These are phyloP conservation scores for Fusarium sterilihyphosum DNA, from an alignment of 2,329 filamentous ascomycete genomes.

Conservation along the genomic window DNA sequence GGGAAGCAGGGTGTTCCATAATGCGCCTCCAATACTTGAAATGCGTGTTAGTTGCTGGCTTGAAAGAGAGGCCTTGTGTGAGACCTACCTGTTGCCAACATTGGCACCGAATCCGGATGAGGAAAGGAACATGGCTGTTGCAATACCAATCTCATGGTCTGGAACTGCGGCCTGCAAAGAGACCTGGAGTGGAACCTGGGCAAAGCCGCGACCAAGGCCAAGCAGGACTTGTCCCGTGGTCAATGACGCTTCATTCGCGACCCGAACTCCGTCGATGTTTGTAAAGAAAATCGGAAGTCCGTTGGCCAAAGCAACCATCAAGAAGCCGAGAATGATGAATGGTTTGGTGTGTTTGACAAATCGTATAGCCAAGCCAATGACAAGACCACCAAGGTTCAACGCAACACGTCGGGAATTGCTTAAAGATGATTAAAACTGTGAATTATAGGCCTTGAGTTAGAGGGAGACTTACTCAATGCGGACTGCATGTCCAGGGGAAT, in stretches of 20 bases:
- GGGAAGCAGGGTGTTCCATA: conserved; percentile 45
- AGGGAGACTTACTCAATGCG: conserved; percentile 40
- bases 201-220: conserved; percentile 44
- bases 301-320: not conserved
- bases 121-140: conserved; percentile 47
- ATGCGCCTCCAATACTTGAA: conserved; percentile 46
- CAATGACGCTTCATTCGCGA: conserved; percentile 33
- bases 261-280: conserved; percentile 7
- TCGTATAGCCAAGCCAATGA: conserved; percentile 45
- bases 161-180: conserved; percentile 47
- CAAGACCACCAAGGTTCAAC: conserved; percentile 42
- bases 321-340: not conserved
- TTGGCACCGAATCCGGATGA: conserved; percentile 43
- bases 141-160: conserved; percentile 47
- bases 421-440: not conserved
- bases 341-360: conserved; percentile 1
- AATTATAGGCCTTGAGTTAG: no score
- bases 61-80: fast-evolving
- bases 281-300: not conserved
- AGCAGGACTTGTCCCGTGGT: conserved; percentile 41
- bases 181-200: conserved; percentile 45
- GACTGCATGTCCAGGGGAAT: conserved; percentile 46
- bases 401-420: conserved; percentile 43
- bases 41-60: not conserved
- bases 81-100: conserved; percentile 43